A percentile compares a stretch with the other conserved stretches of the same genome.
phyloP scores from a whole-genome alignment of 2,329 filamentous ascomycete species.

The Cytospora piceae region DNA sequence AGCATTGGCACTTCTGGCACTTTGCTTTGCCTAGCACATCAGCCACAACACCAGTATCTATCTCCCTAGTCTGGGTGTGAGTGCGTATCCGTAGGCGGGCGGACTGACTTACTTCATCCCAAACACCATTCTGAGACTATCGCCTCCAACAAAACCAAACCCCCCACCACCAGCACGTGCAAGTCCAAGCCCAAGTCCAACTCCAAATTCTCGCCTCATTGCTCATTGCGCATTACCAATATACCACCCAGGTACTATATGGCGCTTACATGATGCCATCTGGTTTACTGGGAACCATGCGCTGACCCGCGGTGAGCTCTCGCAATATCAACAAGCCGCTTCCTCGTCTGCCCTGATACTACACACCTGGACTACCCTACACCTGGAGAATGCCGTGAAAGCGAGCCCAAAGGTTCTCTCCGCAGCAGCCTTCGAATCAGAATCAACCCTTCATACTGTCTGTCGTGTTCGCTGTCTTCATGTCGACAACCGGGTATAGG shows the following conservation, averaged over 20 bases:
- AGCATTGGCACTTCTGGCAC: too few species aligned
- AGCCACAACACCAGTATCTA: too few species aligned
- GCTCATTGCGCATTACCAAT: neutral
- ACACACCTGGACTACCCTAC: neutral
- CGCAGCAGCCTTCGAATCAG: neutral
- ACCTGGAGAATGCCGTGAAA: neutral
- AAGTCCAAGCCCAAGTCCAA: neutral
- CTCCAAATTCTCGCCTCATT: neutral
- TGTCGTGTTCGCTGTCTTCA: neutral
- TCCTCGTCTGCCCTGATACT: neutral
- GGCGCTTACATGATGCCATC: conserved; percentile 25
- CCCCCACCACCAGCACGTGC: conserved; percentile 10
- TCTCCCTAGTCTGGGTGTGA: too few species aligned
- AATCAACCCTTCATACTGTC: neutral
- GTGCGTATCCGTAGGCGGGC: neutral
- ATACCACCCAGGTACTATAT: neutral
- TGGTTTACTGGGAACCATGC: conserved; percentile 7
- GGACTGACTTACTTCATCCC: neutral
- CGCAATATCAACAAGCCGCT: neutral
- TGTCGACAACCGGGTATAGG: neutral
- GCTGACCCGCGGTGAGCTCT: conserved; percentile 11
- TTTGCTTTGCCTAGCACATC: too few species aligned
- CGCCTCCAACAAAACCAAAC: conserved; percentile 6
- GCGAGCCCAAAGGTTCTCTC: neutral
- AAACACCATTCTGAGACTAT: conserved; percentile 1